phyloP scores from a whole-genome alignment of 345 rosid species.

The Citrus maxima region DNA sequence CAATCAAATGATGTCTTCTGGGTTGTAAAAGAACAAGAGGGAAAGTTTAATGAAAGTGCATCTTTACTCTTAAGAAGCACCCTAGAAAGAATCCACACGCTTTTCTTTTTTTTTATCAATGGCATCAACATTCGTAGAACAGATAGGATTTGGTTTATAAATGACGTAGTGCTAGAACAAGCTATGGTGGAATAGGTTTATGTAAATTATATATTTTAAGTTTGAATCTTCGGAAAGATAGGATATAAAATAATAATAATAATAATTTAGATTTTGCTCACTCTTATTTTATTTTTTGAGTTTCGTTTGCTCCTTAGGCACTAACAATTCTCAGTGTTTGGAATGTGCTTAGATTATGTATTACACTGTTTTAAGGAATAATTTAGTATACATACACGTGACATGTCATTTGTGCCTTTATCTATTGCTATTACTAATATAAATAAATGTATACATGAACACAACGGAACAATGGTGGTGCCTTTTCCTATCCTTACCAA shows the following conservation, averaged over 20 bases:
- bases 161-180: neutral
- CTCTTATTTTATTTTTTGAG: too few relatives aligned
- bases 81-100: neutral
- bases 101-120: neutral
- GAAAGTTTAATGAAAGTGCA: neutral
- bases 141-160: neutral
- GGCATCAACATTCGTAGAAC: neutral
- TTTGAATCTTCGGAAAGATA: too few relatives aligned
- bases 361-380: too few relatives aligned
- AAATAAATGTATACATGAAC: too few relatives aligned
- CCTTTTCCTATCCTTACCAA: too few relatives aligned
- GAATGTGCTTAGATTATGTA: too few relatives aligned
- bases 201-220: neutral
- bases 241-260: too few relatives aligned
- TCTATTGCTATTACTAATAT: too few relatives aligned
- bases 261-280: too few relatives aligned
- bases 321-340: neutral
- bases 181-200: neutral
- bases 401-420: too few relatives aligned
- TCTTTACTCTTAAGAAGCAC: neutral
- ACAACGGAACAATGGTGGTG: too few relatives aligned
- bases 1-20: constrained; percentile 28
- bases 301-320: neutral
- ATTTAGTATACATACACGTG: too few relatives aligned
- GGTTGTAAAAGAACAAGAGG: neutral